A percentile compares a stretch with the other conserved stretches of the same genome.
Conservation (phyloP, 2,329 filamentous ascomycete species). For the Pseudocercospora eumusae region DNA sequence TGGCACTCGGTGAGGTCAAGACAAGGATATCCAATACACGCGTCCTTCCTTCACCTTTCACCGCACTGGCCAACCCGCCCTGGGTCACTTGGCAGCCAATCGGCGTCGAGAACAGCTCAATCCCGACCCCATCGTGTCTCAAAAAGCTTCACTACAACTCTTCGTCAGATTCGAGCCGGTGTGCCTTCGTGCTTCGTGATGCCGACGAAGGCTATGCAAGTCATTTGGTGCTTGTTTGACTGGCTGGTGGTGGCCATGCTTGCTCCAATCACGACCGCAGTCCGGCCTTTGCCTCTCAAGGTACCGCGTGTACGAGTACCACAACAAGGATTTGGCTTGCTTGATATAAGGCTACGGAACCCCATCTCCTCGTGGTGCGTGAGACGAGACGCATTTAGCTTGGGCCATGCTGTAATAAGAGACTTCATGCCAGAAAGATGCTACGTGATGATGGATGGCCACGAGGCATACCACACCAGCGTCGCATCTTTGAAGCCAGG, state of each 20-base stretch:
- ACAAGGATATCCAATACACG: constrained; percentile 12
- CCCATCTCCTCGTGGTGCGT: constrained; percentile 1
- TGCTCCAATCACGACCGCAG: constrained; percentile 6
- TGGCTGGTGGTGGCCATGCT: constrained; percentile 13
- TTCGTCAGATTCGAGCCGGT: constrained; percentile 3
- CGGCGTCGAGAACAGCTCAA: neutral
- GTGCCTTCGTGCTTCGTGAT: constrained; percentile 17
- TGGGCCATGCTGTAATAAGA: constrained; percentile 8
- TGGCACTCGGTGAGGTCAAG: constrained; percentile 20
- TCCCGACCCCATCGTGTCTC: constrained; percentile 13
- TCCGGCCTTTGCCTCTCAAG: neutral
- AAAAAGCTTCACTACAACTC: constrained; percentile 12
- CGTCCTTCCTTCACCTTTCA: neutral
- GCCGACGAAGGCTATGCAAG: constrained; percentile 24
- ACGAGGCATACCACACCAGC: neutral
- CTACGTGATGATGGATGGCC: constrained; percentile 1
- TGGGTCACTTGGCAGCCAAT: neutral
- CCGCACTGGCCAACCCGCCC: neutral
- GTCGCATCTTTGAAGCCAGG: neutral
- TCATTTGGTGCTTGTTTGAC: constrained; percentile 20
- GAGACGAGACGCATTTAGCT: constrained; percentile 10
- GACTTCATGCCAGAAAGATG: constrained; percentile 1
- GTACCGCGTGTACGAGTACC: constrained; percentile 9
- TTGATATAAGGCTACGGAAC: constrained; percentile 7
- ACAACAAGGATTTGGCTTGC: constrained; percentile 10